Percentiles rank a stretch among this genome's conserved stretches.
Conservation (phyloP, 2,329 filamentous ascomycete species). For the Ramularia collo-cygni region DNA sequence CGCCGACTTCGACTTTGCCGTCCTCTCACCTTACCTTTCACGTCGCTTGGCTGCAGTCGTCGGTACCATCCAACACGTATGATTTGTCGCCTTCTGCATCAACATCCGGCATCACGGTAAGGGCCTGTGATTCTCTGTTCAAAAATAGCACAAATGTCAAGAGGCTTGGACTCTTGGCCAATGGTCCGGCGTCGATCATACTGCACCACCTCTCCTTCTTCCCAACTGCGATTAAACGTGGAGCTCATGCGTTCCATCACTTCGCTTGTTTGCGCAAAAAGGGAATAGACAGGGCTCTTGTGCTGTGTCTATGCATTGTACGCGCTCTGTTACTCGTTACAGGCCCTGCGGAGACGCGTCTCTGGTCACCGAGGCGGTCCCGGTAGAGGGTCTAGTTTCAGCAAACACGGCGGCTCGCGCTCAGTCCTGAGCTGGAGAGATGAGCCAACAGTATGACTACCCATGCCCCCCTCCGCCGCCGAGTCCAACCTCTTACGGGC, state of each 20-base stretch:
- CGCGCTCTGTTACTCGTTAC: constrained; percentile 20
- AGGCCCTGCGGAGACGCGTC: constrained; percentile 8
- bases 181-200: constrained; percentile 1
- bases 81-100: constrained; percentile 3
- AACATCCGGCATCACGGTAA: constrained; percentile 1
- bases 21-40: background rate
- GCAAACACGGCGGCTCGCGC: constrained; percentile 14
- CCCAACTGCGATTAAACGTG: background rate
- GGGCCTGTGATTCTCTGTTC: constrained; percentile 3
- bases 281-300: background rate
- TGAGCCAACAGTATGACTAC: constrained; percentile 28
- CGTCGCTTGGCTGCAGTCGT: constrained; percentile 1
- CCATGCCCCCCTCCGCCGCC: constrained; percentile 24
- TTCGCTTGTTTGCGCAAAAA: constrained; percentile 1
- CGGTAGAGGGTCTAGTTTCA: constrained; percentile 13
- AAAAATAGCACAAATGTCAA: constrained; percentile 6
- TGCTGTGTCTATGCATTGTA: constrained; percentile 6
- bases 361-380: constrained; percentile 10
- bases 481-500: constrained; percentile 12
- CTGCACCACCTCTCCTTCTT: constrained; percentile 1
- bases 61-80: background rate
- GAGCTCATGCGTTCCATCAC: constrained; percentile 3
- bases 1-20: too few species aligned
- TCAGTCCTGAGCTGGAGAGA: constrained; percentile 17
- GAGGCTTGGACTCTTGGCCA: constrained; percentile 3